Conservation (phyloP, 805 yeast genomes). For the Ogataea saltuana region DNA sequence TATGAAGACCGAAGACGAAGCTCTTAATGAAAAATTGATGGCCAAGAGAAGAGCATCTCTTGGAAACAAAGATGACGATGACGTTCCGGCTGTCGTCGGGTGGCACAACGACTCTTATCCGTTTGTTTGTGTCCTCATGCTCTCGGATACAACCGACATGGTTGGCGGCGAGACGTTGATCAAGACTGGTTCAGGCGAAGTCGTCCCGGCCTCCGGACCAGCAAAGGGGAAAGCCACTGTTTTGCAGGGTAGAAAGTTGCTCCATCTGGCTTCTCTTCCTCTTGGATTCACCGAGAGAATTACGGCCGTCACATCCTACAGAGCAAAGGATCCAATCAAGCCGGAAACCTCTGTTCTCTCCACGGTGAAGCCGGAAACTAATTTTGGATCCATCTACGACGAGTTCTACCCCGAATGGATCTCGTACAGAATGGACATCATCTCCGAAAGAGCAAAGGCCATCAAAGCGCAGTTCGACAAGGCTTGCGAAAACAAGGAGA, state of each 20-base stretch:
- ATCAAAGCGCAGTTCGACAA: slow-evolving; percentile 29
- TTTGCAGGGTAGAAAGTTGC: slow-evolving; percentile 47
- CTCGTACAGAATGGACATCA: slow-evolving; percentile 39
- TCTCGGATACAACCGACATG: slow-evolving; percentile 58
- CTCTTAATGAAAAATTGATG: slow-evolving; percentile 32
- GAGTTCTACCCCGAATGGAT: slow-evolving; percentile 44
- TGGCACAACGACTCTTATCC: slow-evolving; percentile 70
- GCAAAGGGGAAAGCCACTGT: slow-evolving; percentile 51
- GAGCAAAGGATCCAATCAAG: slow-evolving; percentile 40
- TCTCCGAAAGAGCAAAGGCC: slow-evolving; percentile 34
- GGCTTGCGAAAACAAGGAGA: slow-evolving; percentile 27
- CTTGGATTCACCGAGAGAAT: slow-evolving; percentile 43
- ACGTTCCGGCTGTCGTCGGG: slow-evolving; percentile 56
- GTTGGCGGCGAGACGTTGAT: slow-evolving; percentile 62
- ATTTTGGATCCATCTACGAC: slow-evolving; percentile 39
- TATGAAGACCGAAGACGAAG: slow-evolving; percentile 41
- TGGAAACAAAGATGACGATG: slow-evolving; percentile 29
- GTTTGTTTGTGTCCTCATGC: slow-evolving; percentile 63
- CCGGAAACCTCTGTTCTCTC: slow-evolving; percentile 43
- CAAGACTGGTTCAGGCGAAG: slow-evolving; percentile 44
- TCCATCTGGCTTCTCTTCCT: slow-evolving; percentile 50
- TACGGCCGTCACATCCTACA: slow-evolving; percentile 43
- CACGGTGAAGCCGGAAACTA: slow-evolving; percentile 42
- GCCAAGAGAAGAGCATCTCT: slow-evolving; percentile 30
- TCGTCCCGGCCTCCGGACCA: slow-evolving; percentile 41